Evolutionary conservation across 2,329 filamentous ascomycete genomes (phyloP).

Genomic region (Sporothrix brasiliensis): DNA sequence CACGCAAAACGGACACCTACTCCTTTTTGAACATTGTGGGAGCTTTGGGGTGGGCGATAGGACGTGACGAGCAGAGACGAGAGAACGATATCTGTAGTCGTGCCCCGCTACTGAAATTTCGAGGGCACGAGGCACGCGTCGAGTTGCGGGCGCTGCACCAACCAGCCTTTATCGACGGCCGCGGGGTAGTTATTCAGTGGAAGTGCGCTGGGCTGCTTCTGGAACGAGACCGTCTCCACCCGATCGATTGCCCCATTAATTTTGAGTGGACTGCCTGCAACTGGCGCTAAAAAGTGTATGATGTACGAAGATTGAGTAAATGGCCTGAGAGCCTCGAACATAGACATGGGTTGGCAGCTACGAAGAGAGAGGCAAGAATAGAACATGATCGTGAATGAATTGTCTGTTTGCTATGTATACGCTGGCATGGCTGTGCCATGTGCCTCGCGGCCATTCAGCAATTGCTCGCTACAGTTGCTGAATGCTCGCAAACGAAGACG

Average conservation of each 20-base stretch:
- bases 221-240: conserved; percentile 4
- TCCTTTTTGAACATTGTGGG: conserved; percentile 86
- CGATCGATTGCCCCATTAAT: conserved; percentile 10
- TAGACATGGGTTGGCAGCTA: background rate
- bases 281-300: conserved; percentile 1
- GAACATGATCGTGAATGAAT: background rate
- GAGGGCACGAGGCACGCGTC: conserved; percentile 23
- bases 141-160: background rate
- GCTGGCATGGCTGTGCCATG: background rate
- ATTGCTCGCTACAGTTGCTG: background rate
- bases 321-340: background rate
- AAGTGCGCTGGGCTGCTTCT: conserved; percentile 14
- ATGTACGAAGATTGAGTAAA: background rate
- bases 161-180: conserved; percentile 30
- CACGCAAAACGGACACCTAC: conserved; percentile 53
- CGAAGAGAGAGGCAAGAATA: background rate
- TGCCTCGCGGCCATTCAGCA: background rate
- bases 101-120: conserved; percentile 31
- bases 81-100: background rate
- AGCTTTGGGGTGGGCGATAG: conserved; percentile 5
- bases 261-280: background rate
- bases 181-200: conserved; percentile 27
- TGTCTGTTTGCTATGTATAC: background rate
- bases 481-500: background rate
- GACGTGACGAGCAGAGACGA: background rate